Evolutionary conservation across 768 basidiomycete genomes (phyloP).

Genomic region (Gloeopeniophorella convolvens): DNA sequence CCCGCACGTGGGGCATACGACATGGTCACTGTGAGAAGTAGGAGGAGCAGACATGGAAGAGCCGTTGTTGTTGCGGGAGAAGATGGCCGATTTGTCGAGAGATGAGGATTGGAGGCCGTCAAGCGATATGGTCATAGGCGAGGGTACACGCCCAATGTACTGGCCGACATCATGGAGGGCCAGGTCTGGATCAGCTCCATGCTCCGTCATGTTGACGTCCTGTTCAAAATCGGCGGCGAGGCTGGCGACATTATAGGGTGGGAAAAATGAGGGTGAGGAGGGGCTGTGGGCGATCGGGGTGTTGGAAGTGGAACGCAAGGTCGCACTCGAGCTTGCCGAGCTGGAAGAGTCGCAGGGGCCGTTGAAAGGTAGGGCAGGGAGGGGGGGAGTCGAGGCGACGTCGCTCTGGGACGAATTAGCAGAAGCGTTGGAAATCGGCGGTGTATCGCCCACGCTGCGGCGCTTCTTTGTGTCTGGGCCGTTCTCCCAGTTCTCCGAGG

Average conservation of each 20-base stretch:
- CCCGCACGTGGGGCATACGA: constrained; percentile 18
- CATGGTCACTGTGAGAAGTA: constrained; percentile 16
- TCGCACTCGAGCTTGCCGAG: constrained; percentile 8
- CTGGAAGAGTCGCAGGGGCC: constrained; percentile 1
- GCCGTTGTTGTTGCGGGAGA: background rate
- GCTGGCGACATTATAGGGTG: constrained; percentile 7
- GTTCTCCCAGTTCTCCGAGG: constrained; percentile 18
- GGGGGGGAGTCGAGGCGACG: background rate
- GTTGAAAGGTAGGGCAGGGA: background rate
- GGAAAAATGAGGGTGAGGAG: constrained; percentile 13
- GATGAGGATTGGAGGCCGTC: constrained; percentile 6
- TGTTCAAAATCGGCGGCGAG: constrained; percentile 6
- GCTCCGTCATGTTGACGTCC: constrained; percentile 16
- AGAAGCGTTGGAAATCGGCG: constrained; percentile 8
- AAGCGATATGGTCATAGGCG: constrained; percentile 20
- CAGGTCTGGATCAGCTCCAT: constrained; percentile 2
- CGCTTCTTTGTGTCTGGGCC: constrained; percentile 21
- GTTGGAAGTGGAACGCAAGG: constrained; percentile 9
- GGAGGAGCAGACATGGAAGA: constrained; percentile 18
- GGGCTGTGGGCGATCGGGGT: constrained; percentile 10
- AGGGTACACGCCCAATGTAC: constrained; percentile 9
- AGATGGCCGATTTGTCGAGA: constrained; percentile 7
- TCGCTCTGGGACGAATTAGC: constrained; percentile 13
- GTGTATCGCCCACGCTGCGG: constrained; percentile 21
- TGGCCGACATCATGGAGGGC: background rate